Evolutionary conservation across 768 basidiomycete species (phyloP).

Genomic region (Hygrophorus russula): DNA sequence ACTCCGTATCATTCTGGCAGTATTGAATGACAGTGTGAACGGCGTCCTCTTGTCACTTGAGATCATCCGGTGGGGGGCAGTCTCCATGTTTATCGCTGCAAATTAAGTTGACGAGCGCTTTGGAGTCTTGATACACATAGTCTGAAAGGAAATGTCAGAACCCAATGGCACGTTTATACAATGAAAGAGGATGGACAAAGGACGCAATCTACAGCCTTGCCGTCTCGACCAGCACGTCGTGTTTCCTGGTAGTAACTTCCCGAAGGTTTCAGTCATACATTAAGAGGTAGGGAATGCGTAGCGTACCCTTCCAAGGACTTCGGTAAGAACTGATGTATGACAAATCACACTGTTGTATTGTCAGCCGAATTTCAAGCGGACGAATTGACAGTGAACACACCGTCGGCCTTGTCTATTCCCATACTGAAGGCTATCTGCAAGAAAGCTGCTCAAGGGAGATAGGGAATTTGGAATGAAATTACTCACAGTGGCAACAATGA

Average conservation of each 20-base stretch:
- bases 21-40: conserved; percentile 65
- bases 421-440: conserved; percentile 89
- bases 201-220: conserved; percentile 70
- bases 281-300: conserved; percentile 1
- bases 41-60: conserved; percentile 54
- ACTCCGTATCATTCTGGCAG: conserved; percentile 72
- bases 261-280: conserved; percentile 3
- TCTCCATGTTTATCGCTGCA: conserved; percentile 36
- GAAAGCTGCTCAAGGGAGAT: neutral
- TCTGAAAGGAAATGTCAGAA: conserved; percentile 30
- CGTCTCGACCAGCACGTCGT: conserved; percentile 92
- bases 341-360: conserved; percentile 60
- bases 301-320: conserved; percentile 73
- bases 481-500: conserved; percentile 89
- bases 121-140: conserved; percentile 51
- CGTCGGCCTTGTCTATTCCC: conserved; percentile 86
- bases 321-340: conserved; percentile 81
- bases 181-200: conserved; percentile 51
- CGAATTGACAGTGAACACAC: conserved; percentile 24
- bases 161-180: neutral
- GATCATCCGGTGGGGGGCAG: conserved; percentile 37
- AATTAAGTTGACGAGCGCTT: conserved; percentile 48
- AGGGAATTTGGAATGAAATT: neutral
- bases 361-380: conserved; percentile 1
- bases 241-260: conserved; percentile 89